Conservation (phyloP, 441 rosid genomes). For the Eruca vesicaria region DNA sequence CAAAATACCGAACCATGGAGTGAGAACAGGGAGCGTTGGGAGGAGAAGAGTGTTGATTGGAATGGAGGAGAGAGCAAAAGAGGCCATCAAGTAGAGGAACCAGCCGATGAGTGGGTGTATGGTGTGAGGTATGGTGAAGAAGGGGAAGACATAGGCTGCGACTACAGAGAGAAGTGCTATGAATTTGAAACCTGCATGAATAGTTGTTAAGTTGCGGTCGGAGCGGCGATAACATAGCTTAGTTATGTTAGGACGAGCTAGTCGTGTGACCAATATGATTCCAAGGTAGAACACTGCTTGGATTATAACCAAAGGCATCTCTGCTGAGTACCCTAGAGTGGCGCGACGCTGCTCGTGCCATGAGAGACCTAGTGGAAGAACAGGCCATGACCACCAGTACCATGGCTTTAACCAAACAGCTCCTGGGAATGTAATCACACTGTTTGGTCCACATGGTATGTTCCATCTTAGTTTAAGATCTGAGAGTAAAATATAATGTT, state of each 20-base stretch:
- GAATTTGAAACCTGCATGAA: constrained; percentile 61
- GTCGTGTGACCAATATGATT: constrained; percentile 60
- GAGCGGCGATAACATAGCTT: constrained; percentile 76
- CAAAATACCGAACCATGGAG: constrained; percentile 63
- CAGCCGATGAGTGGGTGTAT: constrained; percentile 84
- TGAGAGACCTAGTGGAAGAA: constrained; percentile 75
- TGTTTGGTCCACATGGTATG: constrained; percentile 91
- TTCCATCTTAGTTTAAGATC: constrained; percentile 87
- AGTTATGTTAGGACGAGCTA: constrained; percentile 76
- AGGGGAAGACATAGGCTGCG: constrained; percentile 70
- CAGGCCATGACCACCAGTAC: constrained; percentile 99
- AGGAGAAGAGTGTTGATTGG: constrained; percentile 67
- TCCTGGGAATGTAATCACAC: constrained; percentile 90
- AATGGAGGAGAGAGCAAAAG: constrained; percentile 60
- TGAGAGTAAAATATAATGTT: constrained; percentile 23
- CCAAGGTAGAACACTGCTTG: constrained; percentile 64
- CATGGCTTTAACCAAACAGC: constrained; percentile 97
- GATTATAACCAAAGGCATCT: constrained; percentile 68
- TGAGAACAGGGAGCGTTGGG: constrained; percentile 57
- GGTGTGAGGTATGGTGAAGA: constrained; percentile 78
- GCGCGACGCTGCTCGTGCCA: constrained; percentile 85
- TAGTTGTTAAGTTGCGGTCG: constrained; percentile 54
- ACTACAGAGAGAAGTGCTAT: constrained; percentile 72
- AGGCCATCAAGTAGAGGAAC: constrained; percentile 75
- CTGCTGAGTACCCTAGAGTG: constrained; percentile 77